Evolutionary conservation across 164 flowering plant genomes (phyloP), one percentile per base, ranked within the genome.

Genomic region (Pachysandra terminalis): DNA sequence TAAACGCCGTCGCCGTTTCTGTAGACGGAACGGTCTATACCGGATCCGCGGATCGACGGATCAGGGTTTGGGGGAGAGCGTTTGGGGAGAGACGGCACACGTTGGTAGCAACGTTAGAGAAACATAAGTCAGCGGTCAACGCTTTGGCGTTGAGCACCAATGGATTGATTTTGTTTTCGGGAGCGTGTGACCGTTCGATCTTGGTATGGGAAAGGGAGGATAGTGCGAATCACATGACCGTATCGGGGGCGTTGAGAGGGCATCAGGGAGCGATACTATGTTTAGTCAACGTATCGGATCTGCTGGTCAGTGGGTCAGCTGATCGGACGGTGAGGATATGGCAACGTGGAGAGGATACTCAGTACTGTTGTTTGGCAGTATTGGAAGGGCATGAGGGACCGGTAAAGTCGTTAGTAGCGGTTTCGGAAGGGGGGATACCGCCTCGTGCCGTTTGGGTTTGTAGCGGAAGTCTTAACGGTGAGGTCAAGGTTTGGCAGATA

Each of bases 301-400:
- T 86, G 65, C 68, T 90, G 70, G 53, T 93, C 27, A 93, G 98
- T 62, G 98, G 98, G 37, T 93, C 98, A 0, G 89, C 89, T 1
- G 98, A 93, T 83, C 81, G 85, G 74, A 90, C 94, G 80, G 87
- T 93, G 26, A 90, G 98, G 81, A 72, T 93, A 15, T 93, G 98
- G 98, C 71, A 71, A 48, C 77, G 86, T 0, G 82, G 87, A 0
- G 9, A 2, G 1, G 85, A 78, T 1, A 77, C 81, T 12, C 56
- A 59, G 68, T 89, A 67, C 59, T 66, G 79, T 24, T 90, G 96
- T 45, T 73, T 88, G 75, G 70, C 80, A 0, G 89, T 84, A 35
- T 54, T 90, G 72, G 88, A 81, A 0, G 97, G 96, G 13, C 93
- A 89, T 55, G 53, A 19, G 68, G 80, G 71, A 32, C 86, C 94